A percentile compares a stretch with the other conserved stretches of the same genome.
Conservation (phyloP, 495 filamentous ascomycete species). For the Aspergillus baeticus region DNA sequence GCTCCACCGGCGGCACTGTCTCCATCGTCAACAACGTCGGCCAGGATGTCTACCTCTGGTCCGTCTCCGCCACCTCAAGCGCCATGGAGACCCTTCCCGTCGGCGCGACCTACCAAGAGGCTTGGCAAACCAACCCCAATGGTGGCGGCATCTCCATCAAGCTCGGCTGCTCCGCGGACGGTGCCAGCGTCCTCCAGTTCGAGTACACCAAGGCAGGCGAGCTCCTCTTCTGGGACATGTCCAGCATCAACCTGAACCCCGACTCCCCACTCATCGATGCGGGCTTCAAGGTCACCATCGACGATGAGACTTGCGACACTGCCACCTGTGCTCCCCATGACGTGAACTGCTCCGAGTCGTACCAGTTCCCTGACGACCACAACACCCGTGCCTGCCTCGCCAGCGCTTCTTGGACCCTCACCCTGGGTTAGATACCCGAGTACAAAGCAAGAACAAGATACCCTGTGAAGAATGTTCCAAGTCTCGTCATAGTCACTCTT, state of each 20-base stretch:
- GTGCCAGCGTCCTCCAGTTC: constrained; percentile 43
- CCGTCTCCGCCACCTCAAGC: constrained; percentile 29
- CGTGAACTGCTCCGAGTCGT: constrained; percentile 26
- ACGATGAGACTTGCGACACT: constrained; percentile 21
- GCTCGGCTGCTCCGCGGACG: constrained; percentile 25
- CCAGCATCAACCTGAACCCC: constrained; percentile 24
- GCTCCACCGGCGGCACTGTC: constrained; percentile 9
- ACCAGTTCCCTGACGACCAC: constrained; percentile 36
- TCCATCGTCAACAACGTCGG: constrained; percentile 31
- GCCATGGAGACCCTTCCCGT: constrained; percentile 29
- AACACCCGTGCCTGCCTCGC: constrained; percentile 30
- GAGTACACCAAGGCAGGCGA: constrained; percentile 41
- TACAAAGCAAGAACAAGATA: background rate
- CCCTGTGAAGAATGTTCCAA: background rate
- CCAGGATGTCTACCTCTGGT: constrained; percentile 42
- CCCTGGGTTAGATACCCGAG: constrained; percentile 25
- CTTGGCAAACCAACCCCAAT: constrained; percentile 36
- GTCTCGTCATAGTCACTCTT: constrained; percentile 7
- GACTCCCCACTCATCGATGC: constrained; percentile 18
- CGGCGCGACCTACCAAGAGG: constrained; percentile 37
- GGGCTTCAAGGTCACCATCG: constrained; percentile 22
- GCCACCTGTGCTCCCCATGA: constrained; percentile 29
- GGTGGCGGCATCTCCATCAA: constrained; percentile 48
- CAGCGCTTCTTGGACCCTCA: constrained; percentile 24
- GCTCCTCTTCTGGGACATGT: constrained; percentile 45